A percentile compares a stretch with the other conserved stretches of the same genome.
These are phyloP conservation scores for Anastatica hierochuntica DNA, from an alignment of 345 rosid species.

Conservation along the genomic window DNA sequence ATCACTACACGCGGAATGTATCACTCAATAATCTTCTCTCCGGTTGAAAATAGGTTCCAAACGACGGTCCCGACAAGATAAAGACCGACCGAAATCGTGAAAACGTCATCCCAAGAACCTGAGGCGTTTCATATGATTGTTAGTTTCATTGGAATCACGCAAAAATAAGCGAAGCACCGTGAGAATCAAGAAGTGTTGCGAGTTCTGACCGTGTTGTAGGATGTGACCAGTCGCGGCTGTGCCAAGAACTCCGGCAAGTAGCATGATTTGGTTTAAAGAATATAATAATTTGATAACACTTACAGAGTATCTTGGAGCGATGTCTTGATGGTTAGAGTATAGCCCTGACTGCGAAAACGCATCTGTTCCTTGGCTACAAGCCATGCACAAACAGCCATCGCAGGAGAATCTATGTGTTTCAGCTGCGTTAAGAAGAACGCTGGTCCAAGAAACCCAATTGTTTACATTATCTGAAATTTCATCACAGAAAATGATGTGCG, in stretches of 20 bases:
- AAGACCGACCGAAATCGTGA: slow-evolving; percentile 78
- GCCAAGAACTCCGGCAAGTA: slow-evolving; percentile 88
- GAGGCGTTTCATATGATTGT: slow-evolving; percentile 6
- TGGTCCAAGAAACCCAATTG: slow-evolving; percentile 93
- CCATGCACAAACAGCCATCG: slow-evolving; percentile 48
- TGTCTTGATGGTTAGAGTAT: slow-evolving; percentile 93
- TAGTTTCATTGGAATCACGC: neutral
- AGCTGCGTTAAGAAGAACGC: slow-evolving; percentile 92
- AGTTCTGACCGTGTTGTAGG: slow-evolving; percentile 64
- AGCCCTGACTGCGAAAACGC: slow-evolving; percentile 96
- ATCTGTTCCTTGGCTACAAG: slow-evolving; percentile 95
- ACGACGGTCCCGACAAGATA: slow-evolving; percentile 74
- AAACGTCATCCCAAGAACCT: slow-evolving; percentile 98
- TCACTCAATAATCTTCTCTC: slow-evolving; percentile 76
- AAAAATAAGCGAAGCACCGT: neutral
- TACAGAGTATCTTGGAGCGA: slow-evolving; percentile 92
- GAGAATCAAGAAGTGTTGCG: neutral
- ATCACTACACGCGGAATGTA: neutral
- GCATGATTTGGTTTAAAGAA: neutral
- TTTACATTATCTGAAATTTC: slow-evolving; percentile 75
- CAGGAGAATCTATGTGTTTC: slow-evolving; percentile 83
- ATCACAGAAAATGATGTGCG: neutral
- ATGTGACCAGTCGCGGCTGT: slow-evolving; percentile 94
- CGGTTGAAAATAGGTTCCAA: slow-evolving; percentile 85
- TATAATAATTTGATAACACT: slow-evolving; percentile 17